Percentiles rank a stretch among this genome's conserved stretches.
These are phyloP conservation scores for Rhynchosporium secalis DNA, from an alignment of 2,329 filamentous ascomycete genomes.

Conservation along the genomic window DNA sequence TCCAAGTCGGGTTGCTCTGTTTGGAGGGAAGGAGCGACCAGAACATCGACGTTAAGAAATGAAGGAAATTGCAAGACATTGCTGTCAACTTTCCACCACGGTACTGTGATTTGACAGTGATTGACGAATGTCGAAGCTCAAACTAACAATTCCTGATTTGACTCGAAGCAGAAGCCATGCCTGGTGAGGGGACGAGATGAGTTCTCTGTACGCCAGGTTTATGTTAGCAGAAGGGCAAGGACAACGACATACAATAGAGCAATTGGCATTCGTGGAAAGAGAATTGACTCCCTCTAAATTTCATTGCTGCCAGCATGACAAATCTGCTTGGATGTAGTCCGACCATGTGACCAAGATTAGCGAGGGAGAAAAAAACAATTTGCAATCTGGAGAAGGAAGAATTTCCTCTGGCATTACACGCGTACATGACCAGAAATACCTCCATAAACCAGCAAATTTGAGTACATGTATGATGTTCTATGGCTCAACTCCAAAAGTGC, in stretches of 20 bases:
- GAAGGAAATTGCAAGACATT: not conserved
- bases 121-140: not conserved
- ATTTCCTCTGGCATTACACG: too few species aligned
- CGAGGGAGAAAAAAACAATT: not conserved
- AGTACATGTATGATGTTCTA: too few species aligned
- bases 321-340: too few species aligned
- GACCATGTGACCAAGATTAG: not conserved
- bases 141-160: not conserved
- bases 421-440: too few species aligned
- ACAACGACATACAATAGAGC: not conserved
- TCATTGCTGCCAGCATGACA: too few species aligned
- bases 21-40: not conserved
- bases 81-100: too few species aligned
- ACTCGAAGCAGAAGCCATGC: not conserved
- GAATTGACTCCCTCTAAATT: too few species aligned
- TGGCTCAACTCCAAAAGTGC: constrained; percentile 3
- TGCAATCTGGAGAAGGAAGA: not conserved
- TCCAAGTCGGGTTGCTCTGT: not conserved
- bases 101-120: too few species aligned
- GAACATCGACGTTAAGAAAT: not conserved
- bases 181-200: not conserved
- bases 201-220: not conserved
- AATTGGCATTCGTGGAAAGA: too few species aligned
- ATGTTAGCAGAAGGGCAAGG: not conserved
- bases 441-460: too few species aligned